Percentiles rank a stretch among this genome's conserved stretches.
These are phyloP conservation scores for Fibroporia radiculosa DNA, from an alignment of 768 basidiomycete species.

Conservation along the genomic window DNA sequence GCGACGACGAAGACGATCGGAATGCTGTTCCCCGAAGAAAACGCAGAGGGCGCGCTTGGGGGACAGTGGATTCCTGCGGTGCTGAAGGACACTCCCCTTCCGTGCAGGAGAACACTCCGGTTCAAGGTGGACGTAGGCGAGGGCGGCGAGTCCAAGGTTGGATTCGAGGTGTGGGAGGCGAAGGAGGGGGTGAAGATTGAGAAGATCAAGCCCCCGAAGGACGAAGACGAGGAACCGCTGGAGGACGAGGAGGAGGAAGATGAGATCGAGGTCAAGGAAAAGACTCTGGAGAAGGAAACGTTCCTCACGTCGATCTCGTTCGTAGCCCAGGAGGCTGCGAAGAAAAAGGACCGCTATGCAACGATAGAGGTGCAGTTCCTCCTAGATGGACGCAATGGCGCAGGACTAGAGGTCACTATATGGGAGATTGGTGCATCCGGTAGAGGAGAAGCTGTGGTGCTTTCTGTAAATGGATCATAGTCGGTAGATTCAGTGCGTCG, in stretches of 20 bases:
- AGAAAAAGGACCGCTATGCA: slow-evolving; percentile 41
- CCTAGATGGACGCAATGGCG: slow-evolving; percentile 25
- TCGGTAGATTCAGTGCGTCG: no score
- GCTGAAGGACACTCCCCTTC: slow-evolving; percentile 63
- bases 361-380: slow-evolving; percentile 39
- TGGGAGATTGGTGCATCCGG: slow-evolving; percentile 29
- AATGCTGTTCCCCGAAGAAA: slow-evolving; percentile 52
- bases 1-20: slow-evolving; percentile 62
- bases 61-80: slow-evolving; percentile 63
- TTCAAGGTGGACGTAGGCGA: slow-evolving; percentile 48
- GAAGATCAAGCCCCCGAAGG: slow-evolving; percentile 40
- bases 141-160: slow-evolving; percentile 36
- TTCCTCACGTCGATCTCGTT: slow-evolving; percentile 33
- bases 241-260: slow-evolving; percentile 54
- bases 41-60: slow-evolving; percentile 36
- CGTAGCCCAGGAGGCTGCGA: slow-evolving; percentile 29
- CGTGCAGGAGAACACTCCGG: slow-evolving; percentile 50
- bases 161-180: slow-evolving; percentile 74
- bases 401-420: slow-evolving; percentile 30
- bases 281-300: slow-evolving; percentile 46
- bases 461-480: slow-evolving; percentile 18
- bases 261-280: slow-evolving; percentile 56
- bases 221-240: slow-evolving; percentile 38
- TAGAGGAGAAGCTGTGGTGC: slow-evolving; percentile 26
- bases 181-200: slow-evolving; percentile 60